Evolutionary conservation across 129 eudicot genomes (phyloP).

Genomic region (Erigeron canadensis): DNA sequence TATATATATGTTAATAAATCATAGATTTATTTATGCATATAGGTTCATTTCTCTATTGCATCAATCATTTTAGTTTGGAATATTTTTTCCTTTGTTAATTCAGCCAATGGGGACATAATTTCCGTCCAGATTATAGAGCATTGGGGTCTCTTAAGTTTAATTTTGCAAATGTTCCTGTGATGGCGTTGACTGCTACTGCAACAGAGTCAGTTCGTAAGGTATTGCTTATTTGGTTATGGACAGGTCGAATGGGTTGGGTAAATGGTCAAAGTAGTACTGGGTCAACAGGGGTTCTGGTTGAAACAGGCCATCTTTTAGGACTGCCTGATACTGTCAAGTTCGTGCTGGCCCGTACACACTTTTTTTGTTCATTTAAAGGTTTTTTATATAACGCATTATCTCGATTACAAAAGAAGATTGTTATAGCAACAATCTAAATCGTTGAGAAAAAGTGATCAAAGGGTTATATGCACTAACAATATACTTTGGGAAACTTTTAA

Average conservation of each 20-base stretch:
- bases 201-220: slow-evolving; percentile 88
- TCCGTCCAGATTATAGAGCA: slow-evolving; percentile 95
- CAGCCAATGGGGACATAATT: slow-evolving; percentile 99
- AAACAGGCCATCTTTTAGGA: too few relatives aligned
- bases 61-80: neutral
- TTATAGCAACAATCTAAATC: too few relatives aligned
- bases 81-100: neutral
- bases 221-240: slow-evolving; percentile 4
- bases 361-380: too few relatives aligned
- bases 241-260: neutral
- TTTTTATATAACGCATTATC: too few relatives aligned
- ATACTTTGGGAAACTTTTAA: too few relatives aligned
- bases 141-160: slow-evolving; percentile 94
- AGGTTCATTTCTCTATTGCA: neutral
- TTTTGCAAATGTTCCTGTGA: slow-evolving; percentile 83
- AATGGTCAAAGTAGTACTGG: too few relatives aligned
- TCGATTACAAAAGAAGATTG: too few relatives aligned
- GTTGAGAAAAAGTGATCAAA: too few relatives aligned
- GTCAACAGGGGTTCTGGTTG: too few relatives aligned
- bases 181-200: slow-evolving; percentile 99
- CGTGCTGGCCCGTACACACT: too few relatives aligned
- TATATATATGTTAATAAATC: neutral
- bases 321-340: too few relatives aligned
- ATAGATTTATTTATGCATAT: neutral
- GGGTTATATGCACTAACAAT: too few relatives aligned